Evolutionary conservation across 805 yeast species (phyloP), one percentile per base, ranked within the genome.

Genomic region (Wickerhamiella bombiphila): DNA sequence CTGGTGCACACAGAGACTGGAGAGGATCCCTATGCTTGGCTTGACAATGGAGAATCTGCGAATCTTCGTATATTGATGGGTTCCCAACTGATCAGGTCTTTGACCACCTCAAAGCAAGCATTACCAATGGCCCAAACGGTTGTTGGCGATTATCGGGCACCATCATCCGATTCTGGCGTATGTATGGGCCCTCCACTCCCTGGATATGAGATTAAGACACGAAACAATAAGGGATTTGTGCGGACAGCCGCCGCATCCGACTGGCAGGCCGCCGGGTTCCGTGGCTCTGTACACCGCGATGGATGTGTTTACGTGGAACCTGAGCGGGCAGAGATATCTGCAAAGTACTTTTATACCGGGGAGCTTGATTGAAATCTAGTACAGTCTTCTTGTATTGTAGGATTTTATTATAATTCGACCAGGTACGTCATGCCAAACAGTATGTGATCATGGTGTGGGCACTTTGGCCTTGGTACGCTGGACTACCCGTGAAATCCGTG

Each of bases 71-170:
- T 58, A 3, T 49, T 58, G 13, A 39, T 58, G 3, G 65, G 65
- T 5, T 40, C 61, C 2, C 53, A 52, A 29, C 44, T 61, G 17
- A 34, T 61, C 9, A 61, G 56, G 34, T 46, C 58, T 1, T 40
- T 60, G 8, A 42, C 47, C 18, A 40, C 48, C 13, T 57, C 62
- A 3, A 31, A 33, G 2, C 39, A 50, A 19, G 50, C 49, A 4
- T 48, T 60, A 14, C 60, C 65, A 5, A 25, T 61, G 4, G 42
- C 57, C 22, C 65, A 61, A 43, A 59, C 65, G 3, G 19, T 35
- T 3, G 28, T 42, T 18, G 52, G 51, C 26, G 60, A 56, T 44
- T 56, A 56, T 38, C 46, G 53, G 9, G n/a, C n/a, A n/a, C n/a
- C n/a, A n/a, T n/a, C n/a, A n/a, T 25, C 44, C 15, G 26, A 13